Evolutionary conservation across 2,329 filamentous ascomycete genomes (phyloP), one percentile per base, ranked within the genome.

Genomic region (Polytolypa hystricis): DNA sequence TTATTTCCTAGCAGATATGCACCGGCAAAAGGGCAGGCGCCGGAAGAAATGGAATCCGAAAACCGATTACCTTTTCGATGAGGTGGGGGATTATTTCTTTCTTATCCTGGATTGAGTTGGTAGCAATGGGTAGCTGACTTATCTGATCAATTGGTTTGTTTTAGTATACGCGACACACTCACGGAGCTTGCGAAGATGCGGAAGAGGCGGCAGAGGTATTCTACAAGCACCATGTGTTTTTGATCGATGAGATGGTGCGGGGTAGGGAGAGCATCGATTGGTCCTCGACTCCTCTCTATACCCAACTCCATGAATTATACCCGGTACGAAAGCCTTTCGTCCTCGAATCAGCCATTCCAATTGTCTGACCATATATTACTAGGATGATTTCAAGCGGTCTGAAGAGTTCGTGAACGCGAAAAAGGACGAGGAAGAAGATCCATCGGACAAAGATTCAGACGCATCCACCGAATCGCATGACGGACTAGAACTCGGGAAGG

Each of bases 1-100:
- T 6, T 79, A 78, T 50, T 78, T 75, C 49, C 53, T 77, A 32
- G 69, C 67, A n/a, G 76, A 79, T 47, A 64, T 68, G 15, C 69
- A 77, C 45, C 53, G 59, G 33, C 62, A 60, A 44, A 59, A 57
- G 46, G 31, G 27, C 28, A 47, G 56, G 26, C 51, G 54, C 35
- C 53, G 51, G 29, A 50, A 47, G 42, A 46, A 48, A 38, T 47
- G 54, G 46, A 56, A 58, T 35, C 54, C 59, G 2, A 54, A 55
- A 27, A 48, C 62, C 27, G 57, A 60, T 28, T 54, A 55, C 37
- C 47, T 64, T 34, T 60, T 57, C 38, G 57, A 62, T 39, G 57
- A 64, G 53, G 60, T 63, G 31, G 40, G 56, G 48, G 18, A 30
- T 10, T 17, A n/a, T 14, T 18, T 17, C 12, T 20, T 10, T 39